phyloP scores from a whole-genome alignment of 225 moss, liverwort and hornwort genomes.

The Bryum argenteum region DNA sequence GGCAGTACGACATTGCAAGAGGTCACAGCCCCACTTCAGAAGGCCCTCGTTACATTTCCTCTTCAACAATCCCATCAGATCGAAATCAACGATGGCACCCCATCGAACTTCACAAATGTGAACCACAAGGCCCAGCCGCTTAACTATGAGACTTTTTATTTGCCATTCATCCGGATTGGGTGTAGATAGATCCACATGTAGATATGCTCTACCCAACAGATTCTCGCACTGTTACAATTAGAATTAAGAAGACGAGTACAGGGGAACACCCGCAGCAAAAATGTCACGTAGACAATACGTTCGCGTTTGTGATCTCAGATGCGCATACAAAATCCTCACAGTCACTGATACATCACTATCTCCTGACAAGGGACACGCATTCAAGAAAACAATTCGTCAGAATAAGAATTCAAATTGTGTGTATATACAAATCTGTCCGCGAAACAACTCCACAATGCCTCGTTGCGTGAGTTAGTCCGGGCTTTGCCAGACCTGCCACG shows the following conservation, averaged over 20 bases:
- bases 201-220: no score
- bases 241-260: neutral
- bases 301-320: neutral
- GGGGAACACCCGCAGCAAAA: neutral
- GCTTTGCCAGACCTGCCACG: constrained; percentile 26
- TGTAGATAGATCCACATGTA: no score
- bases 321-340: neutral
- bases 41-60: no score
- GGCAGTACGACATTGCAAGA: no score
- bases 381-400: constrained; percentile 16
- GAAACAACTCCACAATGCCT: constrained; percentile 32
- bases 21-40: no score
- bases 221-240: no score
- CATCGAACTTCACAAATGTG: no score
- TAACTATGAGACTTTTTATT: no score
- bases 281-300: neutral
- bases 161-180: no score
- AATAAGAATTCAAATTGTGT: constrained; percentile 41
- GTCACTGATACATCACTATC: neutral
- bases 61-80: no score
- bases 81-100: no score
- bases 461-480: constrained; percentile 10
- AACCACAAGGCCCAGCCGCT: no score
- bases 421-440: constrained; percentile 37
- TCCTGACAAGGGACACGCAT: neutral